Conservation (phyloP, 2,329 filamentous ascomycete genomes). For the Apiospora rasikravindrae region DNA sequence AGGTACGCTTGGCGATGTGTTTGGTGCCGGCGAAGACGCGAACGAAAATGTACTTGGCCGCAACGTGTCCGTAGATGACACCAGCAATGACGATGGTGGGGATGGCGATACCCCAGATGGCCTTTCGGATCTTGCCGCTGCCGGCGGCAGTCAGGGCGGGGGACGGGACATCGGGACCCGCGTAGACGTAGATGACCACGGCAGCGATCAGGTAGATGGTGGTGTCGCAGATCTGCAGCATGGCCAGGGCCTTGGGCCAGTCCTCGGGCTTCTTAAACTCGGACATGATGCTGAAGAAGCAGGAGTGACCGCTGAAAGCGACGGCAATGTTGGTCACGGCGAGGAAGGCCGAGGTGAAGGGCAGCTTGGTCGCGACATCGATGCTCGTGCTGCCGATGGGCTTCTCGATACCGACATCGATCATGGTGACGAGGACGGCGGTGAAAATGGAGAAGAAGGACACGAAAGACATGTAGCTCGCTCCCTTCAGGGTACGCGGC, state of each 20-base stretch:
- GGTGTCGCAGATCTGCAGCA: constrained; percentile 63
- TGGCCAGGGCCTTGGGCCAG: constrained; percentile 56
- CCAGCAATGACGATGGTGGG: constrained; percentile 75
- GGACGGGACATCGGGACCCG: constrained; percentile 63
- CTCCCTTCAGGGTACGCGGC: constrained; percentile 66
- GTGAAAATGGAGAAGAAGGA: constrained; percentile 67
- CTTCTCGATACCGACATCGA: constrained; percentile 59
- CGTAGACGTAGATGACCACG: constrained; percentile 71
- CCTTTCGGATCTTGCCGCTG: constrained; percentile 57
- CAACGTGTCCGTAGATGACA: constrained; percentile 72
- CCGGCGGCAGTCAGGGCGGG: constrained; percentile 70
- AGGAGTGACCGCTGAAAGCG: constrained; percentile 70
- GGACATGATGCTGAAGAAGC: constrained; percentile 70
- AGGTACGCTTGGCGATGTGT: constrained; percentile 56
- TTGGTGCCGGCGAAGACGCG: constrained; percentile 66
- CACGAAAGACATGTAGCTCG: constrained; percentile 65
- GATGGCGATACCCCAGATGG: constrained; percentile 71
- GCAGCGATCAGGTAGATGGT: constrained; percentile 68
- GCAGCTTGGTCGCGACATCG: constrained; percentile 43
- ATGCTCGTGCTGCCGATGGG: constrained; percentile 43
- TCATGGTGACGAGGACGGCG: constrained; percentile 68
- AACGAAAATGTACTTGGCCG: constrained; percentile 69
- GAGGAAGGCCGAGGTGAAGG: constrained; percentile 59
- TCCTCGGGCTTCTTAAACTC: constrained; percentile 67
- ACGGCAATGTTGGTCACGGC: constrained; percentile 69